Evolutionary conservation across 1,139 yeast species (phyloP).

Genomic region (Lodderomyces pseudojiufengensis): DNA sequence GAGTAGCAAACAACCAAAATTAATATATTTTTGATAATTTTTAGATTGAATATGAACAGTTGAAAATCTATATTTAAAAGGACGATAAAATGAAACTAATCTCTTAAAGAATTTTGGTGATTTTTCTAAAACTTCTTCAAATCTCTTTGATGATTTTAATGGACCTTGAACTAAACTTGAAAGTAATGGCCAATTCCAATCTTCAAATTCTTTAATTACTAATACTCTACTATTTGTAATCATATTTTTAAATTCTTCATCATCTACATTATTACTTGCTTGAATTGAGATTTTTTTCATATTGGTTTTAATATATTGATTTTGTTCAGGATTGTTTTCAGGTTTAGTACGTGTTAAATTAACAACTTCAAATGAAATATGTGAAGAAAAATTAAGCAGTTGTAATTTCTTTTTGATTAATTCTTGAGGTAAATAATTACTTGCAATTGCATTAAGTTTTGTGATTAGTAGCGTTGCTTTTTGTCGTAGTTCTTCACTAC

Average conservation of each 20-base stretch:
- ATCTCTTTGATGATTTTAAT: slow-evolving; percentile 59
- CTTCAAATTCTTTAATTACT: slow-evolving; percentile 70
- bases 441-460: slow-evolving; percentile 56
- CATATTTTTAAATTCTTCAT: slow-evolving; percentile 62
- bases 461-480: slow-evolving; percentile 65
- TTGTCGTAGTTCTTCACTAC: slow-evolving; percentile 27
- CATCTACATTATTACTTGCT: slow-evolving; percentile 60
- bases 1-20: slow-evolving; percentile 71
- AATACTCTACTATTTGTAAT: slow-evolving; percentile 68
- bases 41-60: slow-evolving; percentile 42
- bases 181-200: slow-evolving; percentile 86
- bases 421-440: slow-evolving; percentile 49
- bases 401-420: slow-evolving; percentile 16
- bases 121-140: slow-evolving; percentile 75
- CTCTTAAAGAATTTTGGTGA: slow-evolving; percentile 82
- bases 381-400: slow-evolving; percentile 16
- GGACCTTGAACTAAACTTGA: slow-evolving; percentile 77
- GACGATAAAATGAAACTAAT: slow-evolving; percentile 81
- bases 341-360: slow-evolving; percentile 23
- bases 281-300: slow-evolving; percentile 42
- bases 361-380: slow-evolving; percentile 12
- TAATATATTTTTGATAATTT: slow-evolving; percentile 53
- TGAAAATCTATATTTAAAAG: slow-evolving; percentile 84
- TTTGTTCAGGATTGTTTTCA: slow-evolving; percentile 16
- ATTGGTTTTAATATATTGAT: slow-evolving; percentile 22